A percentile compares a stretch with the other conserved stretches of the same genome.
These are phyloP conservation scores for Mollisia scopiformis DNA, from an alignment of 2,329 filamentous ascomycete species.

Conservation along the genomic window DNA sequence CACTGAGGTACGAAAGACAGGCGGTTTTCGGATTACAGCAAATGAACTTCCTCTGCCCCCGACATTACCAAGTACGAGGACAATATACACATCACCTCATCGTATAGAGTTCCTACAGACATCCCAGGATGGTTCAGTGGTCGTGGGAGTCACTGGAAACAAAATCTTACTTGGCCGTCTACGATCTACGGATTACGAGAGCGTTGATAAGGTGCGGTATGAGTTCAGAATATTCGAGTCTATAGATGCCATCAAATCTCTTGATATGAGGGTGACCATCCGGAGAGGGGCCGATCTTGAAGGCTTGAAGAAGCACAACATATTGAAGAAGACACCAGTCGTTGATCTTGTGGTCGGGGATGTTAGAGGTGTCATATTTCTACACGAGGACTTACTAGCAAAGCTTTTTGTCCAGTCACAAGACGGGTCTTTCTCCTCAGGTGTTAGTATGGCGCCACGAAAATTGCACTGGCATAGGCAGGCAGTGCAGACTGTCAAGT, in stretches of 20 bases:
- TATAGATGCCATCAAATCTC: conserved; percentile 66
- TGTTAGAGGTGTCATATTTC: conserved; percentile 73
- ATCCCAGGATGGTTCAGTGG: conserved; percentile 56
- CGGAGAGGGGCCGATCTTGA: conserved; percentile 21
- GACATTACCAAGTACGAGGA: conserved; percentile 34
- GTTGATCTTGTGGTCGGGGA: conserved; percentile 82
- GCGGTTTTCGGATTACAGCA: conserved; percentile 37
- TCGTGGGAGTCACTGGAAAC: conserved; percentile 57
- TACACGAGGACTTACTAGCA: conserved; percentile 77
- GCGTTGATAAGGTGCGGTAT: conserved; percentile 50
- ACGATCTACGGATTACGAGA: conserved; percentile 35
- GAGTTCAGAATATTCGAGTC: conserved; percentile 61
- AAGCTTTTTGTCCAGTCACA: conserved; percentile 53
- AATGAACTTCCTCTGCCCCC: conserved; percentile 37
- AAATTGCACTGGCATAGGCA: conserved; percentile 91
- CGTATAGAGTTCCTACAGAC: conserved; percentile 52
- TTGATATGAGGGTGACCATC: conserved; percentile 60
- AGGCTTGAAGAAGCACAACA: conserved; percentile 31
- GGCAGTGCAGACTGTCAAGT: conserved; percentile 82
- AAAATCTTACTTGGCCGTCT: conserved; percentile 64
- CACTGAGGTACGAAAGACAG: conserved; percentile 35
- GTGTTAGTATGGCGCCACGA: conserved; percentile 50
- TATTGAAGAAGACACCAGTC: conserved; percentile 40
- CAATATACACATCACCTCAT: conserved; percentile 44
- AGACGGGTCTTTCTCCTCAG: conserved; percentile 29